Evolutionary conservation across 768 basidiomycete species (phyloP).

Genomic region (Artomyces pyxidatus): DNA sequence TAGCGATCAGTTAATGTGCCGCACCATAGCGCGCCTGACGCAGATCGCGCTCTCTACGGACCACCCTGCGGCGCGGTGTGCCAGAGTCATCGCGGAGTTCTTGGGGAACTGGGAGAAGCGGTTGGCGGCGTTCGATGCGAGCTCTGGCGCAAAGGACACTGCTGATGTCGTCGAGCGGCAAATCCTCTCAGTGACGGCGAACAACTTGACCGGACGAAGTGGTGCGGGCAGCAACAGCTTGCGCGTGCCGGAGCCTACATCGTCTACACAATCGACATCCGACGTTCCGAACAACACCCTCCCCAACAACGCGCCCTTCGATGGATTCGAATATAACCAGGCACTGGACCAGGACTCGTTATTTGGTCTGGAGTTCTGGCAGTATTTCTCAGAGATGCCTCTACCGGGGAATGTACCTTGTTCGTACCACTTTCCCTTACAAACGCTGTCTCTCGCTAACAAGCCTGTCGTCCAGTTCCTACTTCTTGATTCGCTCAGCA

Average conservation of each 20-base stretch:
- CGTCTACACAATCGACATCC: background rate
- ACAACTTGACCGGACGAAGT: too few relatives aligned
- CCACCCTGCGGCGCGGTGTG: conserved; percentile 13
- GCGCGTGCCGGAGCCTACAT: background rate
- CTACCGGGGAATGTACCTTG: background rate
- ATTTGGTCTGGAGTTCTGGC: conserved; percentile 10
- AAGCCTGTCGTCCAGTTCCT: too few relatives aligned
- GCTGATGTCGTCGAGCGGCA: background rate
- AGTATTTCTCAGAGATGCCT: conserved; percentile 7
- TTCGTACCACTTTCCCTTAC: background rate
- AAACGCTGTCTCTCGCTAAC: too few relatives aligned
- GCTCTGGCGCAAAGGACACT: background rate
- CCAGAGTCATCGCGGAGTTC: conserved; percentile 8
- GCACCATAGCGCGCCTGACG: conserved; percentile 6
- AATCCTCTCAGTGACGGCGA: too few relatives aligned
- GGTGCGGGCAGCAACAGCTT: too few relatives aligned
- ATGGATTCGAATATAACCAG: conserved; percentile 4
- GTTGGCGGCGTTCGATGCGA: background rate
- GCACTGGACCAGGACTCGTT: conserved; percentile 6
- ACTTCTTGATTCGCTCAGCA: too few relatives aligned
- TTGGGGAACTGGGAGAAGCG: conserved; percentile 10
- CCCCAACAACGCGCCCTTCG: background rate
- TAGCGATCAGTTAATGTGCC: conserved; percentile 10
- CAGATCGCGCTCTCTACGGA: conserved; percentile 7
- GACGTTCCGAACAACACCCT: background rate